Percentiles rank a stretch among this genome's conserved stretches.
Evolutionary conservation across 805 yeast genomes (phyloP).

Genomic region (Metschnikowia hibisci): DNA sequence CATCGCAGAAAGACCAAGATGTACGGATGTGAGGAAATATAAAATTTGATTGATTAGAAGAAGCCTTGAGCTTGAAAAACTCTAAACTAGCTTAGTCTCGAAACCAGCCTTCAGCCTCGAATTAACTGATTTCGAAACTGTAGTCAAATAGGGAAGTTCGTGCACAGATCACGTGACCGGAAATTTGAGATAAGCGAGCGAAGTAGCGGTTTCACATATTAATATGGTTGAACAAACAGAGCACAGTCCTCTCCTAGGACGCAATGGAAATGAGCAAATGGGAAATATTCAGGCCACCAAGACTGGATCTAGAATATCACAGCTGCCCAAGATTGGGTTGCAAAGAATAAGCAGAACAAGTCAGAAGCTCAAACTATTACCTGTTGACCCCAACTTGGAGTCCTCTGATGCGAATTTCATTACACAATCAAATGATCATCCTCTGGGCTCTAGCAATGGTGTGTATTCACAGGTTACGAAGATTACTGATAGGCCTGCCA

Average conservation of each 20-base stretch:
- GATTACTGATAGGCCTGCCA: constrained; percentile 82
- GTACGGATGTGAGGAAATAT: constrained; percentile 11
- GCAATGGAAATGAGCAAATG: constrained; percentile 9
- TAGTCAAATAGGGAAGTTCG: not conserved
- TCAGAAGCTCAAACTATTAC: constrained; percentile 67
- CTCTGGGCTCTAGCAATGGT: constrained; percentile 33
- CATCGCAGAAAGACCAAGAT: constrained; percentile 8
- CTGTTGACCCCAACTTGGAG: constrained; percentile 46
- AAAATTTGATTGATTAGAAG: not conserved
- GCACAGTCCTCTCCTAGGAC: constrained; percentile 2
- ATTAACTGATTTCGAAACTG: too few relatives aligned
- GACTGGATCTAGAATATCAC: constrained; percentile 27
- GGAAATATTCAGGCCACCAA: constrained; percentile 20
- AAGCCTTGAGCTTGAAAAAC: too few relatives aligned
- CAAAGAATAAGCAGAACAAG: constrained; percentile 73
- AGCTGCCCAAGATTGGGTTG: constrained; percentile 54
- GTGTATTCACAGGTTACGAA: constrained; percentile 81
- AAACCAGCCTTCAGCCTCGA: too few relatives aligned
- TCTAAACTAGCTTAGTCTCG: too few relatives aligned
- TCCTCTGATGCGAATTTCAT: constrained; percentile 15
- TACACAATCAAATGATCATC: constrained; percentile 30
- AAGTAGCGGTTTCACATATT: not conserved
- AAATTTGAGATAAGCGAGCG: not conserved
- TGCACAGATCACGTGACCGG: not conserved
- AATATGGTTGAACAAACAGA: constrained; percentile 1